Evolutionary conservation across 441 rosid genomes (phyloP), one percentile per base, ranked within the genome.

Genomic region (Adansonia gregorii): DNA sequence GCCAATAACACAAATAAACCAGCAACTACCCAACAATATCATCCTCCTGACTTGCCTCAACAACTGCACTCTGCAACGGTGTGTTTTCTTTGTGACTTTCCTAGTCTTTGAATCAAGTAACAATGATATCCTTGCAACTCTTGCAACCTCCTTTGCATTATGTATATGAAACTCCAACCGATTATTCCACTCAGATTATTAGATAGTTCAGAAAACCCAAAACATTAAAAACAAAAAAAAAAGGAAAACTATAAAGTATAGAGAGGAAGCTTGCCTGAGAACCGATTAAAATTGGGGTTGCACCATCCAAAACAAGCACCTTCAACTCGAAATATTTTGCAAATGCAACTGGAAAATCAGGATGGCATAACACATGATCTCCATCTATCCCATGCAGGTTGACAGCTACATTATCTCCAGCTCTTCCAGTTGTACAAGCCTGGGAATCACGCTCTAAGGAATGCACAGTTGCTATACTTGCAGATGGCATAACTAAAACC

Each of bases 161-260:
- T 93, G 97, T 78, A 92, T 80, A 72, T 97, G 99, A 83, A 95
- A 90, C 84, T 97, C 99, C 91, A 94, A 74, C 99, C 94, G 86
- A 82, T 58, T 20, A 77, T 72, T 41, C 56, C 46, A 68, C 20
- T 73, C 76, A 45, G 52, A 79, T 41, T 8, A 83, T 79, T 72
- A 82, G 59, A 76, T 52, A 19, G 67, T 39, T 31, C 46, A 31
- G 63, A 55, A 39, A 14, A 72, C 73, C 43, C 2, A 48, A 67
- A 46, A 67, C 22, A n/a, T 22, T 49, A n/a, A 41, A 1, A 41
- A 49, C 65, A 14, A 35, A 35, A 35, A 35, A 31, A 31, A 35
- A 35, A 35, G 22, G 78, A 83, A 24, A 10, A 35, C 15, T 24
- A 51, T 17, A 45, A 14, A 48, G 35, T 14, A 8, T 41, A 20